A percentile compares a stretch with the other conserved stretches of the same genome.
These are phyloP conservation scores for Cadophora sp. DNA, from an alignment of 2,329 filamentous ascomycete genomes.

Conservation along the genomic window DNA sequence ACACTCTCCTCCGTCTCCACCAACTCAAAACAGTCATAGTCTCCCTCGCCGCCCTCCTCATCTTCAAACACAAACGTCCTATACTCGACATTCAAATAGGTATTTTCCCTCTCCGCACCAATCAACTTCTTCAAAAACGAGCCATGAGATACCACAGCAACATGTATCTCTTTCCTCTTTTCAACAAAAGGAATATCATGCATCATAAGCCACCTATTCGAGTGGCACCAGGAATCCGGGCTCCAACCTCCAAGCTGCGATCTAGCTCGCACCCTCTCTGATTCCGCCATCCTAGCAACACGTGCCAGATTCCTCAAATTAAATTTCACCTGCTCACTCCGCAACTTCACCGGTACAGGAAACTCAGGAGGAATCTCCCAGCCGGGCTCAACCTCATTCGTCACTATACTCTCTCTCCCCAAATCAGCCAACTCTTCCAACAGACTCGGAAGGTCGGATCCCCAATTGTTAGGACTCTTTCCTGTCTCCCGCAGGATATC, in stretches of 20 bases:
- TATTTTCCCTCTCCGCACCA: not conserved
- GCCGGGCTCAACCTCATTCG: not conserved
- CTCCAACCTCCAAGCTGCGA: not conserved
- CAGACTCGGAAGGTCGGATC: not conserved
- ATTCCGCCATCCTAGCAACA: not conserved
- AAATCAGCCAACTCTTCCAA: not conserved
- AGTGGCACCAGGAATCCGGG: not conserved
- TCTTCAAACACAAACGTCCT: not conserved
- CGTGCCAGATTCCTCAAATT: not conserved
- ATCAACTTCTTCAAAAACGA: not conserved
- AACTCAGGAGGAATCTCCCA: not conserved
- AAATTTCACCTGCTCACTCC: not conserved
- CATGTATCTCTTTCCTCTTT: not conserved
- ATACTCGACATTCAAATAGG: not conserved
- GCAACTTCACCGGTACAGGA: not conserved
- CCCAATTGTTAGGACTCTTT: not conserved
- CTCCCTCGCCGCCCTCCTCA: not conserved
- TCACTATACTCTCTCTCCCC: not conserved
- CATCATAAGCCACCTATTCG: not conserved
- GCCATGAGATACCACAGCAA: conserved; percentile 1
- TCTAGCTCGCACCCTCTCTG: not conserved
- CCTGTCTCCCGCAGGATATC: not conserved
- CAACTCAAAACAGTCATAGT: not conserved
- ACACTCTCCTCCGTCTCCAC: not conserved
- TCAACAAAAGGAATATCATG: not conserved